Evolutionary conservation across 768 basidiomycete species (phyloP), one percentile per base, ranked within the genome.

Genomic region (Naganishia vaughanmartiniae): DNA sequence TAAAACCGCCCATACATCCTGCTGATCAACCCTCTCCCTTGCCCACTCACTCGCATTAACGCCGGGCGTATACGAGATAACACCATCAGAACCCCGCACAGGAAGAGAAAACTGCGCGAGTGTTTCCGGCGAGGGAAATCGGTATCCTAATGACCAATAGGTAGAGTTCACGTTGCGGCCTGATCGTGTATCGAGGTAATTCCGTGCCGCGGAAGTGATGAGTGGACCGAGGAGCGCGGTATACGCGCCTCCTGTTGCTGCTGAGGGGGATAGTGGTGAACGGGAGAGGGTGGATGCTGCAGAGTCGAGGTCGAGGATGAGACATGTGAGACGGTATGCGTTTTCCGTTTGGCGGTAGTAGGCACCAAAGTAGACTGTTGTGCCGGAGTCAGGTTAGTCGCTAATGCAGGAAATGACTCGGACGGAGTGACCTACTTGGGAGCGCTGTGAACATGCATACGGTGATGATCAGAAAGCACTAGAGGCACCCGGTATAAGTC

Each of bases 221-320:
- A 77, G 74, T 3, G 80, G 81, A 0, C 81, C 81, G 12, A 81
- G 74, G 65, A 79, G 75, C 5, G 81, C 79, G 11, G 76, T 74
- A 57, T 79, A 77, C 0, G 73, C 66, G 48, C 48, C 48, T 0
- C 73, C 67, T 0, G 76, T 72, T 14, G 63, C 24, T 0, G 67
- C 67, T 7, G 51, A 39, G 7, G 76, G 71, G 31, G 73, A 74
- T 9, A 74, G 74, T 12, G 46, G 10, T 28, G 69, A 63, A 17
- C 11, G n/a, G 11, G 74, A 74, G 19, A 45, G 36, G 9, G 77
- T 74, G 0, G 77, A 76, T 3, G 77, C 74, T 3, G 65, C 45
- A 5, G 78, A 75, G 67, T 82, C 80, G 57, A 82, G 79, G 70
- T 81, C 76, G 68, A 82, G 57, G 24, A 82, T 65, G 46, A 74